These are phyloP conservation scores for Pichia kudriavzevii DNA, from an alignment of 1,139 yeast species.

Conservation along the genomic window DNA sequence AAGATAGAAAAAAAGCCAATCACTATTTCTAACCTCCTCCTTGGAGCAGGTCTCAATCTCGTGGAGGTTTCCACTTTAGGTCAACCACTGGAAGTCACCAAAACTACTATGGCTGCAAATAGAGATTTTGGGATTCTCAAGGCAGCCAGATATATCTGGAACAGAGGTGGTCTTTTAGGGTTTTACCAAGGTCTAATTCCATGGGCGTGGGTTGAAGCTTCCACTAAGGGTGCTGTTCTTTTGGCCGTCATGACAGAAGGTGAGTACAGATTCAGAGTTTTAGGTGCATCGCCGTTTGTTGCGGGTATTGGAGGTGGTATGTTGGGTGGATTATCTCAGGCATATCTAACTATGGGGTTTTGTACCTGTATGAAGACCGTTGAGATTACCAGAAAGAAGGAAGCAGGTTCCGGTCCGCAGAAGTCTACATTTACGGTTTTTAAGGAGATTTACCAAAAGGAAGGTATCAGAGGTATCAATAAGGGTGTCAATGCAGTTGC, in stretches of 20 bases:
- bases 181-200: constrained; percentile 97
- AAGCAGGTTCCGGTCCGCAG: constrained; percentile 63
- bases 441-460: constrained; percentile 70
- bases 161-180: constrained; percentile 86
- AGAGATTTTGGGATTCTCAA: constrained; percentile 60
- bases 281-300: constrained; percentile 65
- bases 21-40: constrained; percentile 77
- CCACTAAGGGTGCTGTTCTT: constrained; percentile 96
- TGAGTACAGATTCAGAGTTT: constrained; percentile 61
- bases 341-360: constrained; percentile 94
- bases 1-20: constrained; percentile 66
- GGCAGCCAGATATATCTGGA: constrained; percentile 73
- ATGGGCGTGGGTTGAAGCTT: constrained; percentile 99
- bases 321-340: constrained; percentile 92
- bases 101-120: constrained; percentile 98
- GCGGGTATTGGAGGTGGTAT: constrained; percentile 96
- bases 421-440: constrained; percentile 84
- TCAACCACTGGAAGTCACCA: constrained; percentile 91
- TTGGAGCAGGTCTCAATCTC: constrained; percentile 90
- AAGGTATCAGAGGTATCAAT: constrained; percentile 90
- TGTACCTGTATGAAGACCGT: constrained; percentile 98
- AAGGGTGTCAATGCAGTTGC: constrained; percentile 99
- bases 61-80: constrained; percentile 93
- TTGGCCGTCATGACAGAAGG: constrained; percentile 89
- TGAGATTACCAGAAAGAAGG: constrained; percentile 86